phyloP scores from a whole-genome alignment of 2,329 filamentous ascomycete genomes.

The Alternaria viburni region DNA sequence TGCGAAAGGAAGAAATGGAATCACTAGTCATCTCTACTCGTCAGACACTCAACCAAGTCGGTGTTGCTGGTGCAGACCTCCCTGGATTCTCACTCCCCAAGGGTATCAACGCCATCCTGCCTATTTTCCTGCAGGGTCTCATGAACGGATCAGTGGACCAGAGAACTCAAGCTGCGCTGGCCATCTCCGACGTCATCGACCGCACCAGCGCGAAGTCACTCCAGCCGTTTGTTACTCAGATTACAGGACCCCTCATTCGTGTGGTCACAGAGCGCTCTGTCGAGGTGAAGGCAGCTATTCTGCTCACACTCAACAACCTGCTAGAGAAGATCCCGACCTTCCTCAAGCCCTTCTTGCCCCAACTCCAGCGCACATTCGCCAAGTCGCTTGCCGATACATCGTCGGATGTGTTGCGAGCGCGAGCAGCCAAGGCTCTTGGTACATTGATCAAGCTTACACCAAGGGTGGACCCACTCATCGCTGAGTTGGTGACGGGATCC shows the following conservation, averaged over 20 bases:
- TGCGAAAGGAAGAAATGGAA: constrained; percentile 99
- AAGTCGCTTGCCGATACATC: constrained; percentile 93
- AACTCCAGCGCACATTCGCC: constrained; percentile 95
- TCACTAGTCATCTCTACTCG: constrained; percentile 84
- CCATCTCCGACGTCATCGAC: constrained; percentile 95
- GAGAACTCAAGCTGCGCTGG: constrained; percentile 86
- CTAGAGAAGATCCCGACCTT: constrained; percentile 96
- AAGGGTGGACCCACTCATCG: constrained; percentile 90
- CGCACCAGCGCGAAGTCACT: constrained; percentile 85
- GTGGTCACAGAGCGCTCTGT: constrained; percentile 96
- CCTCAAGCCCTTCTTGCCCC: constrained; percentile 94
- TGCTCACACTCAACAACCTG: constrained; percentile 91
- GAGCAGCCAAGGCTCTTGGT: constrained; percentile 91
- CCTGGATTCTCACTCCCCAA: constrained; percentile 90
- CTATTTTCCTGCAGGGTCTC: constrained; percentile 95
- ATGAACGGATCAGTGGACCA: constrained; percentile 97
- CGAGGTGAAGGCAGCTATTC: constrained; percentile 93
- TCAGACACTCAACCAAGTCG: constrained; percentile 84
- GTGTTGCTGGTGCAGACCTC: constrained; percentile 82
- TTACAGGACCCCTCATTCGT: constrained; percentile 95
- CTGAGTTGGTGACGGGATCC: constrained; percentile 91
- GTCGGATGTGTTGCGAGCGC: constrained; percentile 83
- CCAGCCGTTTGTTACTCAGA: constrained; percentile 95
- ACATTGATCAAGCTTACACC: constrained; percentile 96
- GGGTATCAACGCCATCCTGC: constrained; percentile 93